Base-by-base conservation (phyloP, 208 protist species). In the Crithidia sp. region DNA sequence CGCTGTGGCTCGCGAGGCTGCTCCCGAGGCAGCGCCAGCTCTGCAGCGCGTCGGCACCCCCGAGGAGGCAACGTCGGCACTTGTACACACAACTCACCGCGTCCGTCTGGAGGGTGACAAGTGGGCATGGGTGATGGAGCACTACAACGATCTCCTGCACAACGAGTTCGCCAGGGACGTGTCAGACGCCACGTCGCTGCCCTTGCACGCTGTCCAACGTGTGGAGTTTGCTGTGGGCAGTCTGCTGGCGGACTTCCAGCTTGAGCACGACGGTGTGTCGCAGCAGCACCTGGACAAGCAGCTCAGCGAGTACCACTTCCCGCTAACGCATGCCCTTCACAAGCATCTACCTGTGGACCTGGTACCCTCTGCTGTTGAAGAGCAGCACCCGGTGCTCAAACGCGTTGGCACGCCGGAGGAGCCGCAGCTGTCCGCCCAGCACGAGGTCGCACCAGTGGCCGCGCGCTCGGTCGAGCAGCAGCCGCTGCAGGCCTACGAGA, bases 81-180 rank as follows among this genome's bases (percentile, higher is more conserved):
- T 28, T 53, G 71, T 64, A 12, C 54, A 74, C 5, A 87, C 86
- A 8, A 77, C 50, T 6, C 85, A 87, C 76, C 76, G 59, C 28
- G 70, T 85, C 19, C 71, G 62, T 7, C 73, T 90, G 14, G 71
- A 83, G 10, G 85, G 85, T n/a, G 76, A 86, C n/a, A 8, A 67
- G 50, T 90, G 82, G 85, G 76, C 49, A 6, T 49, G 73, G 39
- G 76, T 90, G 16, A 9, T 85, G 0, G 56, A 72, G 10, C 53
- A 60, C 49, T 76, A 74, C 36, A 72, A 56, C 16, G 71, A 72
- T 2, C 64, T 66, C 43, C 73, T 89, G 36, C 54, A 60, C 17
- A 57, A 84, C 10, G 85, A 74, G 54, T 83, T 89, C 74, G 71
- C 64, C 16, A 61, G 44, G 54, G 84, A 89, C 40, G 78, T 89